Conservation (phyloP, 129 eudicot species). For the Ambrosia trifida region DNA sequence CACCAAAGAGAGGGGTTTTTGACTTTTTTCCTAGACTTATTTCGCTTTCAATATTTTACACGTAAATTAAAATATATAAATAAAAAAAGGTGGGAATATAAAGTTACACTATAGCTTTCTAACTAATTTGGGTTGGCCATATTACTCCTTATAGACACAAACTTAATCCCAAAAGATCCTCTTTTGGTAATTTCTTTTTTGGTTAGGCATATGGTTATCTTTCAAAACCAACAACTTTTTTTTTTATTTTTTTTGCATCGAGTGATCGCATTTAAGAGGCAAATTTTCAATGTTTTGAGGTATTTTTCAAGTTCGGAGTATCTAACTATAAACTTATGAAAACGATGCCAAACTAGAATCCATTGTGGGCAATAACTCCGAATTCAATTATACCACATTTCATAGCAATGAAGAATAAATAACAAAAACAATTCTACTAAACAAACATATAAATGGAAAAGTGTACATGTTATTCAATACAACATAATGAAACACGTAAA, state of each 20-base stretch:
- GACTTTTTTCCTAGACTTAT: neutral
- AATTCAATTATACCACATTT: slow-evolving; percentile 12
- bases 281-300: slow-evolving; percentile 20
- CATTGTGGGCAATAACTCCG: slow-evolving; percentile 21
- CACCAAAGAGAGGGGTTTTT: too few species aligned
- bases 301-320: slow-evolving; percentile 6
- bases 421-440: neutral
- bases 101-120: slow-evolving; percentile 27
- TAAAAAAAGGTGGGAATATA: neutral
- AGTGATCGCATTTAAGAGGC: slow-evolving; percentile 5
- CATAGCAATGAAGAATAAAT: neutral
- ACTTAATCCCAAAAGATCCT: slow-evolving; percentile 19
- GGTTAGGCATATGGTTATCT: slow-evolving; percentile 26
- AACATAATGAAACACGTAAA: neutral
- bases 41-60: slow-evolving; percentile 1
- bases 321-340: slow-evolving; percentile 20
- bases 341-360: slow-evolving; percentile 23
- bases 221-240: slow-evolving; percentile 23
- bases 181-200: slow-evolving; percentile 18
- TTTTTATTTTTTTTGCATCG: slow-evolving; percentile 21
- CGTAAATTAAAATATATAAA: neutral
- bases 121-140: slow-evolving; percentile 29
- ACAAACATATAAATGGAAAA: neutral
- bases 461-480: neutral
- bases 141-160: slow-evolving; percentile 15